Conservation (phyloP, 2,329 filamentous ascomycete species). For the Lachnellula hyalina region DNA sequence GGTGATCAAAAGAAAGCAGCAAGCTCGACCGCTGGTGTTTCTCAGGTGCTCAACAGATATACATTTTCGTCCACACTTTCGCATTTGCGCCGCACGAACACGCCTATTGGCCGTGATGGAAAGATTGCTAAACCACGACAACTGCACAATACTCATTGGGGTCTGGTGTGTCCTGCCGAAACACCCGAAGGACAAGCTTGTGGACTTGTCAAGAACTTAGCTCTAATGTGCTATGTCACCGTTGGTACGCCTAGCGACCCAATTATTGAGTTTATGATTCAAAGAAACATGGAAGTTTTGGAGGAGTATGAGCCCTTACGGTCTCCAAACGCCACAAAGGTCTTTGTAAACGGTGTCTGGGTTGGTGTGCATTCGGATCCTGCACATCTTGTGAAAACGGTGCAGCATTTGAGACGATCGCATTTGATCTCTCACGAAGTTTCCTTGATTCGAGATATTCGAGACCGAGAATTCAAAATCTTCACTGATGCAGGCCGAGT, state of each 20-base stretch:
- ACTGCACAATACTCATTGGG: conserved; percentile 98
- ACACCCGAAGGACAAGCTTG: conserved; percentile 98
- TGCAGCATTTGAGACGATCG: conserved; percentile 71
- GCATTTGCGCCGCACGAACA: conserved; percentile 95
- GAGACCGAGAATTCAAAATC: conserved; percentile 96
- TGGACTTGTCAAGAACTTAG: conserved; percentile 95
- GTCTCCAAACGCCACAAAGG: conserved; percentile 90
- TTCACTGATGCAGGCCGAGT: conserved; percentile 96
- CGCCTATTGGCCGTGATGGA: conserved; percentile 93
- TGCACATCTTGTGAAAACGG: conserved; percentile 73
- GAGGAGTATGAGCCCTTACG: conserved; percentile 87
- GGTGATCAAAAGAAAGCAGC: conserved; percentile 98
- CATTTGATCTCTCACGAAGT: conserved; percentile 87
- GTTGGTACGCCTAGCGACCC: conserved; percentile 88
- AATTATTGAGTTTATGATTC: conserved; percentile 92
- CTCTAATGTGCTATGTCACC: conserved; percentile 97
- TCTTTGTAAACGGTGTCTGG: conserved; percentile 98
- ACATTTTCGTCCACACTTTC: conserved; percentile 95
- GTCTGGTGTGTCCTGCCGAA: conserved; percentile 92
- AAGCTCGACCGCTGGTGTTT: conserved; percentile 92
- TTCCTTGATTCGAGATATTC: conserved; percentile 90
- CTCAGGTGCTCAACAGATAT: conserved; percentile 95
- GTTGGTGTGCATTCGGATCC: conserved; percentile 92
- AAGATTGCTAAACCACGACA: conserved; percentile 98
- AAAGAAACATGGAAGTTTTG: conserved; percentile 90